Percentiles rank a stretch among this genome's conserved stretches.
phyloP scores from a whole-genome alignment of 176 grass and related monocot genomes.

The Saccharum spontaneum region DNA sequence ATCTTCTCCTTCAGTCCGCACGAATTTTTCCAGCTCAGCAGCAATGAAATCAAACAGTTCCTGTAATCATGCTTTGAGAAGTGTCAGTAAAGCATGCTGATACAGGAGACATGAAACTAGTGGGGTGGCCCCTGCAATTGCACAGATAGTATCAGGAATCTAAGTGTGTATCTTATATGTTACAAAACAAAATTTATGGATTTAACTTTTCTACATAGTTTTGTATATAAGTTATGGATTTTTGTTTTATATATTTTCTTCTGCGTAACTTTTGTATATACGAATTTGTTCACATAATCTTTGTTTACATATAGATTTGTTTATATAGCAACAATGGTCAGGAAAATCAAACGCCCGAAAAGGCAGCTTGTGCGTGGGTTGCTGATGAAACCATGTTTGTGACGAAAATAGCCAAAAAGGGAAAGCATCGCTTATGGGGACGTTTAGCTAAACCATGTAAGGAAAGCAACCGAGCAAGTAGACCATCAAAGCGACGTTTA shows the following conservation, averaged over 20 bases:
- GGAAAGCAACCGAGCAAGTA: neutral
- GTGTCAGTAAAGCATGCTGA: constrained; percentile 35
- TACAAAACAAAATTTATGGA: neutral
- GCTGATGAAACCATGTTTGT: neutral
- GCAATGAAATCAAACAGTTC: constrained; percentile 96
- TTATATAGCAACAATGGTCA: neutral
- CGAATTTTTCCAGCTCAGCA: constrained; percentile 66
- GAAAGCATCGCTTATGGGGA: neutral
- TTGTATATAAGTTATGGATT: neutral
- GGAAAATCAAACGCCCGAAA: neutral
- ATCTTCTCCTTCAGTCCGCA: constrained; percentile 70
- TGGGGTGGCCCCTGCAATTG: neutral
- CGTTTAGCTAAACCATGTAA: neutral
- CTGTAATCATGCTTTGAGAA: constrained; percentile 39
- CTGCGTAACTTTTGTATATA: neutral
- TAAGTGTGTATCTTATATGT: neutral
- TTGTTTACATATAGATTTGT: neutral
- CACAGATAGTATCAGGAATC: neutral
- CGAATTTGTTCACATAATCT: neutral
- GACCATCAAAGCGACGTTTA: neutral
- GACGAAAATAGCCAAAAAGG: too few species aligned
- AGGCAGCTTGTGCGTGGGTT: neutral
- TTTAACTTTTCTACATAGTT: neutral
- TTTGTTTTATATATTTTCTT: neutral
- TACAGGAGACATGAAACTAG: neutral